Conservation (phyloP, 352 stramenopile genomes). For the Globisporangium okanoganense region DNA sequence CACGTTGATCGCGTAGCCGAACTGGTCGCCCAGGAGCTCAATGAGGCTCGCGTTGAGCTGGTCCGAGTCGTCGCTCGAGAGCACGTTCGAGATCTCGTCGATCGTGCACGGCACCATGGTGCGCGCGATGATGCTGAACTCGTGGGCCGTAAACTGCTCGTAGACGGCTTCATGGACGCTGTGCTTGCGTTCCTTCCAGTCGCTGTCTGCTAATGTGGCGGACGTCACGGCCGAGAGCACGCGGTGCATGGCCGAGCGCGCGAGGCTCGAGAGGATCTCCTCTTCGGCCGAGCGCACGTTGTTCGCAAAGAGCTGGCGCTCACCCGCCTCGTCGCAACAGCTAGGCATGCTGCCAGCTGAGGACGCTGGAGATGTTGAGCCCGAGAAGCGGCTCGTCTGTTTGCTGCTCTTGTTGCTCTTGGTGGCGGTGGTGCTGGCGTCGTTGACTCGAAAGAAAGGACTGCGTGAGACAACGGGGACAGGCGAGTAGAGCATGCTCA, state of each 20-base stretch:
- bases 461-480: slow-evolving; percentile 4
- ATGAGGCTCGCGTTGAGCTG: slow-evolving; percentile 27
- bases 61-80: slow-evolving; percentile 24
- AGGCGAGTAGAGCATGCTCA: slow-evolving; percentile 4
- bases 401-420: not conserved
- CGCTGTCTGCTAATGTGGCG: not conserved
- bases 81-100: slow-evolving; percentile 19
- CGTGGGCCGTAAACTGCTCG: slow-evolving; percentile 7
- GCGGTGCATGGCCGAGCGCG: slow-evolving; percentile 9
- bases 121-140: slow-evolving; percentile 20
- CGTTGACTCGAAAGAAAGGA: slow-evolving; percentile 9
- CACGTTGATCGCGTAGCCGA: slow-evolving; percentile 24
- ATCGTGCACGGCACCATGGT: slow-evolving; percentile 20
- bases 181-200: slow-evolving; percentile 8
- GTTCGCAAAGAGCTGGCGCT: not conserved
- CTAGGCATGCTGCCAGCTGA: not conserved
- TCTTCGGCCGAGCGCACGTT: not conserved
- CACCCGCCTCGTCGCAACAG: not conserved
- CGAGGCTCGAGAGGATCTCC: slow-evolving; percentile 10
- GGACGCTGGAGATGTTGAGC: slow-evolving; percentile 9
- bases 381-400: slow-evolving; percentile 4
- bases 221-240: slow-evolving; percentile 13
- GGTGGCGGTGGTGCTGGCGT: not conserved
- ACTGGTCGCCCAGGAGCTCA: slow-evolving; percentile 22
- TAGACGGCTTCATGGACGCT: slow-evolving; percentile 3